Conservation (phyloP, 768 basidiomycete genomes). For the Hygrocybe punicea region DNA sequence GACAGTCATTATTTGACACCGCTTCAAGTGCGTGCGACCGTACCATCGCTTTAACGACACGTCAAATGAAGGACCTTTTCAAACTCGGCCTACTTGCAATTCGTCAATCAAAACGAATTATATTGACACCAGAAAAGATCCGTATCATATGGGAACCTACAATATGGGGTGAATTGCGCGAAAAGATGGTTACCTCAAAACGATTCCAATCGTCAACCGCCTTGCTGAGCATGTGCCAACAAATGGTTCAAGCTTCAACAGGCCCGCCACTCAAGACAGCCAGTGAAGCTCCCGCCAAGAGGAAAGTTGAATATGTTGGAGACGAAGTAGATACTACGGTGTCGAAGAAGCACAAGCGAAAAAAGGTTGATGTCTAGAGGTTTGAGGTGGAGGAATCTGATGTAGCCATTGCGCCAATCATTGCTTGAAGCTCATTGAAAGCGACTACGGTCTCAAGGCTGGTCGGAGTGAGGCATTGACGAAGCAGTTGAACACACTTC, state of each 20-base stretch:
- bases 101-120: conserved; percentile 59
- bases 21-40: conserved; percentile 50
- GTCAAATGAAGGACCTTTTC: conserved; percentile 75
- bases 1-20: conserved; percentile 46
- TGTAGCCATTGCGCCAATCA: conserved; percentile 21
- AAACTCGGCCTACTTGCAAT: conserved; percentile 63
- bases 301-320: conserved; percentile 37
- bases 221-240: conserved; percentile 61
- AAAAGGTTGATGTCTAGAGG: conserved; percentile 43
- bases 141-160: conserved; percentile 55
- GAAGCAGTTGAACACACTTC: conserved; percentile 28
- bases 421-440: conserved; percentile 27
- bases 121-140: conserved; percentile 28
- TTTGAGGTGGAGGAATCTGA: conserved; percentile 15
- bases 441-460: conserved; percentile 10
- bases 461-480: conserved; percentile 18
- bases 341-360: conserved; percentile 21
- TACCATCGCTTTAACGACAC: conserved; percentile 45
- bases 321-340: conserved; percentile 16
- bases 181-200: conserved; percentile 46
- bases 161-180: conserved; percentile 51
- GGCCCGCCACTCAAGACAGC: conserved; percentile 13
- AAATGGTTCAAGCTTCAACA: conserved; percentile 42
- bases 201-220: conserved; percentile 62
- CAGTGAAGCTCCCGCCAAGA: conserved; percentile 27